Conservation (phyloP, 306 rosid species). For the Dalbergia cultrata region DNA sequence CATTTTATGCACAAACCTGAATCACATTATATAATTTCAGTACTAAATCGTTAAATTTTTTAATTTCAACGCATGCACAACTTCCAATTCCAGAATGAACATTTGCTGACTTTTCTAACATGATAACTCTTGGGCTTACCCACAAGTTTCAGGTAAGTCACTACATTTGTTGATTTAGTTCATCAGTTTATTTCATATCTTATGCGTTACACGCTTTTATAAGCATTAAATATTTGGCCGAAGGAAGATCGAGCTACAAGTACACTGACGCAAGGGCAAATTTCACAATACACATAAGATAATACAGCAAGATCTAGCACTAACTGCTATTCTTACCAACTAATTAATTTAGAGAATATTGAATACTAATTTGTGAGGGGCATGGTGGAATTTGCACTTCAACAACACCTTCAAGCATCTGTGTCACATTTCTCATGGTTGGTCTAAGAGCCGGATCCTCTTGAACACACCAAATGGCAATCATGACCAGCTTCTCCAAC, state of each 20-base stretch:
- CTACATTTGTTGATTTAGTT: background rate
- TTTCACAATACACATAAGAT: slow-evolving; percentile 14
- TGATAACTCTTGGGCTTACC: background rate
- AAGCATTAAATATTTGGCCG: background rate
- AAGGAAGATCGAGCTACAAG: background rate
- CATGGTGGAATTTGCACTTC: slow-evolving; percentile 50
- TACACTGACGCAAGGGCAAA: background rate
- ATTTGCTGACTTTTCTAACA: background rate
- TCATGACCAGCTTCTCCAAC: slow-evolving; percentile 44
- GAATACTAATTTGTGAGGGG: slow-evolving; percentile 36
- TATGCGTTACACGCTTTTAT: background rate
- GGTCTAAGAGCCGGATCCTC: slow-evolving; percentile 56
- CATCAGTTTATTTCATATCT: background rate
- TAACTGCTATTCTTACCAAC: slow-evolving; percentile 7
- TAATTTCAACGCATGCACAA: too few species aligned
- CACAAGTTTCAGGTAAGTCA: background rate
- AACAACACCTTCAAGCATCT: slow-evolving; percentile 57
- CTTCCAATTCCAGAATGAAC: too few species aligned
- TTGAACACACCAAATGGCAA: slow-evolving; percentile 55
- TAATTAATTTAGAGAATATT: slow-evolving; percentile 27
- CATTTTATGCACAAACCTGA: too few species aligned
- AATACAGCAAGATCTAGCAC: background rate
- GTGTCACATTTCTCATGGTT: slow-evolving; percentile 47
- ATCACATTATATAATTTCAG: too few species aligned
- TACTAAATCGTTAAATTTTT: too few species aligned